These are phyloP conservation scores for Oldenlandia corymbosa DNA, from an alignment of 257 asterid species.

Conservation along the genomic window DNA sequence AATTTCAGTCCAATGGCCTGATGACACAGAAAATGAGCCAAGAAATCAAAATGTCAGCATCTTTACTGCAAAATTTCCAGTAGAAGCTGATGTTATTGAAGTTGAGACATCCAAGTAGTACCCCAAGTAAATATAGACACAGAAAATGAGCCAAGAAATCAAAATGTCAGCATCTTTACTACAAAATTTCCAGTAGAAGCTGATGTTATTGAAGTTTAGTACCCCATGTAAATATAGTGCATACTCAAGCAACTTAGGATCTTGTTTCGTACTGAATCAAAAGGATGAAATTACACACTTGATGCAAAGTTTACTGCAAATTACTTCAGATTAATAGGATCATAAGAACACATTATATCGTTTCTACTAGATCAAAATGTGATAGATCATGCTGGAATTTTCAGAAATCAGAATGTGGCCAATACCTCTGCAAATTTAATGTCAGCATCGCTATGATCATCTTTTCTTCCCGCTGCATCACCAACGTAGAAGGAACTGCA, in stretches of 20 bases:
- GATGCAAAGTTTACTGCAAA: neutral
- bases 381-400: neutral
- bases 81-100: neutral
- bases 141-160: neutral
- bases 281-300: neutral
- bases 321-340: neutral
- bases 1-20: slow-evolving; percentile 81
- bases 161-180: neutral
- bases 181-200: neutral
- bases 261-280: neutral
- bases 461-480: slow-evolving; percentile 94
- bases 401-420: neutral
- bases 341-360: neutral
- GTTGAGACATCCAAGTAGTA: neutral
- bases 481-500: slow-evolving; percentile 91
- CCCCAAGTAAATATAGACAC: slow-evolving; percentile 4
- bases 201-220: neutral
- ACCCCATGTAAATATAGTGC: no score
- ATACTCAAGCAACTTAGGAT: no score
- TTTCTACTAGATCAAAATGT: no score
- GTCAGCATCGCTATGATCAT: slow-evolving; percentile 90
- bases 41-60: neutral
- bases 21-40: slow-evolving; percentile 11
- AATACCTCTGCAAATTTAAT: slow-evolving; percentile 79
- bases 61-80: neutral